phyloP scores from a whole-genome alignment of 1,284 basidiomycete species.

The Cutaneotrichosporon cutaneum region DNA sequence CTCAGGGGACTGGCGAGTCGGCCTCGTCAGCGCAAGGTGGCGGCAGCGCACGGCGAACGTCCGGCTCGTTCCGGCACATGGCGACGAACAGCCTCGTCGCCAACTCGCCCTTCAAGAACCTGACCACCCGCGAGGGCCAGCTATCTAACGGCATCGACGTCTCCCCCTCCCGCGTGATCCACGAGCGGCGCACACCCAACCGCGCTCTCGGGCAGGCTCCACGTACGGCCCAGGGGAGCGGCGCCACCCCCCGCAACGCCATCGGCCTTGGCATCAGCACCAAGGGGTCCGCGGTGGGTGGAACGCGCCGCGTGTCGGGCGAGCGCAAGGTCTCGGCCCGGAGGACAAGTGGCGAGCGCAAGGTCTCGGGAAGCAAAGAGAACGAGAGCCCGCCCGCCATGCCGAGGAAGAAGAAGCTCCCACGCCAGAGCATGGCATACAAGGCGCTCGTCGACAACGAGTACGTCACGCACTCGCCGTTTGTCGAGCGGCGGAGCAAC shows the following conservation, averaged over 20 bases:
- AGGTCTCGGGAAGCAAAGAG: slow-evolving; percentile 55
- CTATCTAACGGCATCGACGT: slow-evolving; percentile 33
- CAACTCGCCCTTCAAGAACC: slow-evolving; percentile 79
- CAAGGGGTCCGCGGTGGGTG: slow-evolving; percentile 31
- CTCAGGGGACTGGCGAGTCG: slow-evolving; percentile 25
- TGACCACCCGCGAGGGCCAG: slow-evolving; percentile 30
- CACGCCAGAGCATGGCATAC: slow-evolving; percentile 71
- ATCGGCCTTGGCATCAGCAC: slow-evolving; percentile 44
- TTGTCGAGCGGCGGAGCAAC: slow-evolving; percentile 53
- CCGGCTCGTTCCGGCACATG: slow-evolving; percentile 78
- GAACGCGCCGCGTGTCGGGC: slow-evolving; percentile 36
- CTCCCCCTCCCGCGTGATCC: slow-evolving; percentile 37
- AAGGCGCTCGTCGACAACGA: slow-evolving; percentile 71
- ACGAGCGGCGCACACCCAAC: slow-evolving; percentile 35
- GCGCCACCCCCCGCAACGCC: slow-evolving; percentile 37
- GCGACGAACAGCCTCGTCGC: slow-evolving; percentile 77
- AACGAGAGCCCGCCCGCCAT: slow-evolving; percentile 61
- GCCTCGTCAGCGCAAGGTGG: slow-evolving; percentile 7
- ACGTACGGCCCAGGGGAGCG: slow-evolving; percentile 34
- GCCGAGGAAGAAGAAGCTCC: slow-evolving; percentile 47
- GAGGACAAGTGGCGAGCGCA: slow-evolving; percentile 26
- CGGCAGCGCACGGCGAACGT: slow-evolving; percentile 60
- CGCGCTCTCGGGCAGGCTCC: slow-evolving; percentile 38
- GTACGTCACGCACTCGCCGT: slow-evolving; percentile 82
- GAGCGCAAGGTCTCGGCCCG: slow-evolving; percentile 35